Base-by-base conservation (phyloP, 768 basidiomycete species). In the Suillus brevipes region DNA sequence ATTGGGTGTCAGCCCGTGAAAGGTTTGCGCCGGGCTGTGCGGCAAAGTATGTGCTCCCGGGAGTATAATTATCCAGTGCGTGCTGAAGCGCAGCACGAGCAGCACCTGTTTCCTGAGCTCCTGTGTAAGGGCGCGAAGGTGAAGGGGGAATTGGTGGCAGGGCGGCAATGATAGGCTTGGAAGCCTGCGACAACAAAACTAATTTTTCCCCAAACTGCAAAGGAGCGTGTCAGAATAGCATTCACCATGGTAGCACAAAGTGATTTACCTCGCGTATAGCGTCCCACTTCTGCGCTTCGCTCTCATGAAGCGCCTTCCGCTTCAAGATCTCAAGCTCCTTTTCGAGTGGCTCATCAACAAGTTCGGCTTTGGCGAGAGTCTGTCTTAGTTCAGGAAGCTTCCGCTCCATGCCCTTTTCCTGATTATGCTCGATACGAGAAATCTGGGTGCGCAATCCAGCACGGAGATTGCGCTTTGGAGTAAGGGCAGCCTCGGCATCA, bases 151-250 rank as follows among this genome's bases (percentile, higher is more conserved):
- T 67, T 14, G 83, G 71, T 10, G 92, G 91, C 52, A 94, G 79
- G 1, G 80, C 89, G 1, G 77, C 79, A 56, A 92, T 74, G 59
- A 94, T 82, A 20, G 87, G 84, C 9, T 81, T 76, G 1, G 89
- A 85, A 5, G 89, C 90, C 75, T 94, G 89, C 5, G 90, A 83
- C 9, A 94, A 73, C 6, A 95, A 80, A 1, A 88, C 78, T 5
- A 95, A 77, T 73, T 94, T 95, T 75, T 95, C 93, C 55, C 86
- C 91, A 64, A 89, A 95, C 92, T 94, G 62, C 2, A 61, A 47
- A 53, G 45, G 9, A 34, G 8, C 34, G 9, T 71, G 61, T 28
- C 3, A 65, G 56, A 38, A 49, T 13, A 61, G 2, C 28, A 31
- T n/a, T 7, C 36, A 16, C 9, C 3, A 28, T 42, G 18, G 57